These are phyloP conservation scores for Aspergillus piperis DNA, from an alignment of 2,329 filamentous ascomycete species.

Conservation along the genomic window DNA sequence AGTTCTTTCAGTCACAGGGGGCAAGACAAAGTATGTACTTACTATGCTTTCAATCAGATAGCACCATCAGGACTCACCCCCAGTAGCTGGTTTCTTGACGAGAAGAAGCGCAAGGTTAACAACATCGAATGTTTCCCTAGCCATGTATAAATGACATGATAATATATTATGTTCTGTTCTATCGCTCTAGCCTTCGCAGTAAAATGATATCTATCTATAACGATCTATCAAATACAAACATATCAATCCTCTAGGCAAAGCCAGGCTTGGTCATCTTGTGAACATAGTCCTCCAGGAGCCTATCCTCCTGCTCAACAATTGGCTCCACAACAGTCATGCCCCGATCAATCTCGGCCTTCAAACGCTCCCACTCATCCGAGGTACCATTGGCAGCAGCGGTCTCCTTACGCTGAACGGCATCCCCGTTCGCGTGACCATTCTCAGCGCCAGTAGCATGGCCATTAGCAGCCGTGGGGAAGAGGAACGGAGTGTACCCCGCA, in stretches of 20 bases:
- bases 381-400: conserved; percentile 20
- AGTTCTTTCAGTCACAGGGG: too few species aligned
- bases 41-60: too few species aligned
- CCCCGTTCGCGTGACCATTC: conserved; percentile 14
- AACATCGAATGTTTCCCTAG: too few species aligned
- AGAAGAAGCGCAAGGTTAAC: too few species aligned
- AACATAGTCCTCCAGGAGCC: conserved; percentile 19
- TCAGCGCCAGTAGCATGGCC: conserved; percentile 23
- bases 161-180: background rate
- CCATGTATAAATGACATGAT: too few species aligned
- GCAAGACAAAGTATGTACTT: too few species aligned
- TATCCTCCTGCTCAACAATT: conserved; percentile 22
- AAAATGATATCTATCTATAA: too few species aligned
- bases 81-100: too few species aligned
- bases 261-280: conserved; percentile 19
- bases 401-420: conserved; percentile 10
- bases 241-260: conserved; percentile 12
- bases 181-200: too few species aligned
- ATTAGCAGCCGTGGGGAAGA: background rate
- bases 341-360: conserved; percentile 56
- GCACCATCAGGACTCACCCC: too few species aligned
- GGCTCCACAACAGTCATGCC: conserved; percentile 53
- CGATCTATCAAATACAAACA: too few species aligned
- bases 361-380: conserved; percentile 57
- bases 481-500: conserved; percentile 68